Conservation (phyloP, 768 basidiomycete genomes). For the Leccinum sublutescens region DNA sequence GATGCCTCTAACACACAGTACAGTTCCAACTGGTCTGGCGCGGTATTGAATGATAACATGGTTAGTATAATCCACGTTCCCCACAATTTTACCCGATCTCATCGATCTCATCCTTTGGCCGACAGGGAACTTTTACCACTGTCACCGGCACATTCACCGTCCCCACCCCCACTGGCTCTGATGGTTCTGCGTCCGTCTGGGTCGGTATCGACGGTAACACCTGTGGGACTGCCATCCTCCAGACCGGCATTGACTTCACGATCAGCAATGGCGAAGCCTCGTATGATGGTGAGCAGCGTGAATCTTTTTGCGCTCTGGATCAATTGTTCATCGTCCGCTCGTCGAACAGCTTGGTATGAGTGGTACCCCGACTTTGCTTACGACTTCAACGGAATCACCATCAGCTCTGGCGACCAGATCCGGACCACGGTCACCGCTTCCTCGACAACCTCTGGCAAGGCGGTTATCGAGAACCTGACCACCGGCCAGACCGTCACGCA, state of each 20-base stretch:
- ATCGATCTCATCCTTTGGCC: neutral
- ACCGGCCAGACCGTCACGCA: neutral
- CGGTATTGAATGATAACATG: neutral
- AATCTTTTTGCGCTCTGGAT: neutral
- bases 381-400: neutral
- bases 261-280: neutral
- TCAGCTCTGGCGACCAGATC: neutral
- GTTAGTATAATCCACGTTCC: neutral
- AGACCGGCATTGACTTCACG: neutral
- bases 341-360: neutral
- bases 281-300: neutral
- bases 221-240: neutral
- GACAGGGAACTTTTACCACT: neutral
- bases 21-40: neutral
- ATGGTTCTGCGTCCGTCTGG: neutral
- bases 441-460: neutral
- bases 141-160: neutral
- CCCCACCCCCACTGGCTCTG: neutral
- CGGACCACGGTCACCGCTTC: neutral
- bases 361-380: neutral
- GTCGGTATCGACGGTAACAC: neutral
- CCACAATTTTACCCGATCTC: neutral
- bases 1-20: neutral
- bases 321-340: neutral
- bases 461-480: neutral